phyloP scores from a whole-genome alignment of 2,329 filamentous ascomycete genomes.

The Dendryphion nanum region DNA sequence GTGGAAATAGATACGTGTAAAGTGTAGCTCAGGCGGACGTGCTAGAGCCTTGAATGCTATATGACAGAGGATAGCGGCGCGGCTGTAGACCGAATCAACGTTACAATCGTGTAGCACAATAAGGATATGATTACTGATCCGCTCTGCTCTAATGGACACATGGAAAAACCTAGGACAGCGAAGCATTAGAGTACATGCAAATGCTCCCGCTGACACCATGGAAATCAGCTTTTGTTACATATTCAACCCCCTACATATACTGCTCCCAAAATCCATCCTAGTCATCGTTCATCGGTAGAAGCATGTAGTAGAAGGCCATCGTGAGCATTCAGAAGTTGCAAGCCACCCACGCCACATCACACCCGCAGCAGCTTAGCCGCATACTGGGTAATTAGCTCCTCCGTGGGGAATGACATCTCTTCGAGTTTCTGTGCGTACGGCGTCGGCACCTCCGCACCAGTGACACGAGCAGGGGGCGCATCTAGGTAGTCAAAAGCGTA shows the following conservation, averaged over 20 bases:
- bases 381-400: constrained; percentile 82
- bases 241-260: constrained; percentile 9
- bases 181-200: constrained; percentile 26
- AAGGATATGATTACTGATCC: constrained; percentile 13
- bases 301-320: background rate
- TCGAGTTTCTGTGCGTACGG: constrained; percentile 92
- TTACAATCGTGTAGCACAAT: no score
- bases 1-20: constrained; percentile 1
- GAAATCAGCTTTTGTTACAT: constrained; percentile 27
- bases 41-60: no score
- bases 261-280: no score
- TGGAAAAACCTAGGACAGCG: constrained; percentile 8
- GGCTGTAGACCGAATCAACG: no score
- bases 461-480: constrained; percentile 88
- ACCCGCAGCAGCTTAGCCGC: constrained; percentile 84
- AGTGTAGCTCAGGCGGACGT: no score
- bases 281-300: no score
- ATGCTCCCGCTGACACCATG: constrained; percentile 15
- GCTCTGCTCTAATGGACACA: constrained; percentile 10
- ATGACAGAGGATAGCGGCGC: no score
- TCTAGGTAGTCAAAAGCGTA: constrained; percentile 98
- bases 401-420: constrained; percentile 91
- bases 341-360: constrained; percentile 42
- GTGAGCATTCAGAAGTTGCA: constrained; percentile 1
- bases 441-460: constrained; percentile 94